Conservation (phyloP, 495 filamentous ascomycete species). For the Letharia lupina region DNA sequence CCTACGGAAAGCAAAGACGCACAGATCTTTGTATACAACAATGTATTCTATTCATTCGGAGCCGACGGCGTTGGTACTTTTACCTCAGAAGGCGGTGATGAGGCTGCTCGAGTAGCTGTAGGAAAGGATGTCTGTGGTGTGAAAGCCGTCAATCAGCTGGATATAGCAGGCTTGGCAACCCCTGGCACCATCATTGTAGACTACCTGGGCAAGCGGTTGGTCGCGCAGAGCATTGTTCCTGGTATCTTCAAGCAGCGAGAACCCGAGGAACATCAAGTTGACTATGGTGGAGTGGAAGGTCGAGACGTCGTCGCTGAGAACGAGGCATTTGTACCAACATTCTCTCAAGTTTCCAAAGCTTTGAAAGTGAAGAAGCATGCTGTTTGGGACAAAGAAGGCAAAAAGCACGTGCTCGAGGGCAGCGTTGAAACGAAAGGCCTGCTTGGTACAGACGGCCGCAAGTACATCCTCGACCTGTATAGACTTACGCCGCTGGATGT, state of each 20-base stretch:
- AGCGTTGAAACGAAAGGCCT: constrained; percentile 98
- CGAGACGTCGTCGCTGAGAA: constrained; percentile 91
- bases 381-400: constrained; percentile 95
- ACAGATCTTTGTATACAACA: constrained; percentile 99
- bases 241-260: constrained; percentile 99
- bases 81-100: constrained; percentile 90
- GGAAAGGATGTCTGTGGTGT: constrained; percentile 96
- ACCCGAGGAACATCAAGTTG: constrained; percentile 94
- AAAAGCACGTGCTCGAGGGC: constrained; percentile 83
- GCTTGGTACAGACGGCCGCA: constrained; percentile 90
- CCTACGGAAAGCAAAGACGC: constrained; percentile 87
- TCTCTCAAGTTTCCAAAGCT: constrained; percentile 81
- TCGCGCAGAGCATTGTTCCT: constrained; percentile 96
- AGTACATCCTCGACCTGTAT: constrained; percentile 96
- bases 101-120: constrained; percentile 91
- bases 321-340: constrained; percentile 72
- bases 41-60: constrained; percentile 98
- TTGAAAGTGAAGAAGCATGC: constrained; percentile 87
- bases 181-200: constrained; percentile 95
- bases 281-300: constrained; percentile 96
- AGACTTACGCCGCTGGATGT: constrained; percentile 89
- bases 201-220: constrained; percentile 93
- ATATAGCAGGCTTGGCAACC: constrained; percentile 88
- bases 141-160: constrained; percentile 89
- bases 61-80: constrained; percentile 98